Evolutionary conservation across 2,329 filamentous ascomycete genomes (phyloP).

Genomic region (Coniosporium tulheliwenetii): DNA sequence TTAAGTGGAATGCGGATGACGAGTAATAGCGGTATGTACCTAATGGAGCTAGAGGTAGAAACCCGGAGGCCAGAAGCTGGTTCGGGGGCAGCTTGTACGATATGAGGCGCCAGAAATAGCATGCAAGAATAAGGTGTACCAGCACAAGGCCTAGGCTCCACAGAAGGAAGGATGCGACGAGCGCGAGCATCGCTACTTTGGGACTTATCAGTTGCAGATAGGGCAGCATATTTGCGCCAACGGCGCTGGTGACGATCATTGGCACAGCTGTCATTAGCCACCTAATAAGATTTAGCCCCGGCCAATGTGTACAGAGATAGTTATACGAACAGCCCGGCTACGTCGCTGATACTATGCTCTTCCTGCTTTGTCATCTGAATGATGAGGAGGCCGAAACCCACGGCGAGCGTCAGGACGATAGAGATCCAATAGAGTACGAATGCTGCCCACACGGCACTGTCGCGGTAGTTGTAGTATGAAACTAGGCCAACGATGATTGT

Average conservation of each 20-base stretch:
- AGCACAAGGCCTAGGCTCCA: neutral
- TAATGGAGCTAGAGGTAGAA: neutral
- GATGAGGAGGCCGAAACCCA: conserved; percentile 7
- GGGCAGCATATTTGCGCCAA: neutral
- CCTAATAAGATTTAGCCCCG: neutral
- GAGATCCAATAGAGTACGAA: conserved; percentile 10
- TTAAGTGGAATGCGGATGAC: neutral
- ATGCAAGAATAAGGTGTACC: neutral
- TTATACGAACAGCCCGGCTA: conserved; percentile 7
- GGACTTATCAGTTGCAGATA: neutral
- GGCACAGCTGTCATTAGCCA: neutral
- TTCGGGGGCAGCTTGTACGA: neutral
- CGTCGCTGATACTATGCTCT: conserved; percentile 5
- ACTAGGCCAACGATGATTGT: conserved; percentile 10
- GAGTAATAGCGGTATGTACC: neutral
- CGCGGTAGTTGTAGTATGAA: conserved; percentile 8
- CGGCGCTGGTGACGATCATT: neutral
- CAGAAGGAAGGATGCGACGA: neutral
- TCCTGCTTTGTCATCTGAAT: conserved; percentile 6
- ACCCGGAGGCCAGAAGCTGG: neutral
- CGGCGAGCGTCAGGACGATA: conserved; percentile 5
- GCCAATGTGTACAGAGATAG: neutral
- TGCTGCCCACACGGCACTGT: conserved; percentile 7
- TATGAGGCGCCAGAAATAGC: conserved; percentile 1
- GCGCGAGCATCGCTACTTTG: neutral